phyloP scores from a whole-genome alignment of 768 basidiomycete species.

The Lactifluus rugatus region DNA sequence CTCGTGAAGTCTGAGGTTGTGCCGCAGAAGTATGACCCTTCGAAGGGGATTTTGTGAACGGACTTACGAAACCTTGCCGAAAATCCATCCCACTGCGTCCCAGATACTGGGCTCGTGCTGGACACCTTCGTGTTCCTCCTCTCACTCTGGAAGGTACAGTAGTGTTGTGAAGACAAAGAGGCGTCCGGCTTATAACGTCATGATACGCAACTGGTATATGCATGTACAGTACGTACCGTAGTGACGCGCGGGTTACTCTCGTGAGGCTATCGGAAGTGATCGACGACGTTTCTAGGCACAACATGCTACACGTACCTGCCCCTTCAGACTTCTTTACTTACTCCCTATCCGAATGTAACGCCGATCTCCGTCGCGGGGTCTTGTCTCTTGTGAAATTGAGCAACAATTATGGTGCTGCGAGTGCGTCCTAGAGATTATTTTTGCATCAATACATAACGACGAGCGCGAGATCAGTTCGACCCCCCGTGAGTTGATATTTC shows the following conservation, averaged over 20 bases:
- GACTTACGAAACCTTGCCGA: neutral
- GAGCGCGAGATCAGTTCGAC: too few relatives aligned
- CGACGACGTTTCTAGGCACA: neutral
- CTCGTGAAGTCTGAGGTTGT: too few relatives aligned
- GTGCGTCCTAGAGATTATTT: neutral
- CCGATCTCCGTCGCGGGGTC: neutral
- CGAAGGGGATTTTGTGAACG: neutral
- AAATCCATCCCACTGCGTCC: neutral
- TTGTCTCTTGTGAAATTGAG: neutral
- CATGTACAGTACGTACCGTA: too few relatives aligned
- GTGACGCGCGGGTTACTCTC: neutral
- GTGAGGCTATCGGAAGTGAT: neutral
- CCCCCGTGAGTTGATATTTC: too few relatives aligned
- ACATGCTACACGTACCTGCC: neutral
- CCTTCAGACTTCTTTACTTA: too few relatives aligned
- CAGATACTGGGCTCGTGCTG: neutral
- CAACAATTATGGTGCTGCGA: neutral
- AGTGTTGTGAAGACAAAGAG: neutral
- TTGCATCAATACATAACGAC: too few relatives aligned
- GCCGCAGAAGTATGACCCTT: neutral
- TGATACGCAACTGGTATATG: slow-evolving; percentile 1
- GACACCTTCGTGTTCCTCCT: neutral
- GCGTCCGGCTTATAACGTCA: neutral
- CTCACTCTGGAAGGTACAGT: neutral
- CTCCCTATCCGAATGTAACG: neutral